Conservation (phyloP, 345 rosid species). For the Eucalyptus polybractea region DNA sequence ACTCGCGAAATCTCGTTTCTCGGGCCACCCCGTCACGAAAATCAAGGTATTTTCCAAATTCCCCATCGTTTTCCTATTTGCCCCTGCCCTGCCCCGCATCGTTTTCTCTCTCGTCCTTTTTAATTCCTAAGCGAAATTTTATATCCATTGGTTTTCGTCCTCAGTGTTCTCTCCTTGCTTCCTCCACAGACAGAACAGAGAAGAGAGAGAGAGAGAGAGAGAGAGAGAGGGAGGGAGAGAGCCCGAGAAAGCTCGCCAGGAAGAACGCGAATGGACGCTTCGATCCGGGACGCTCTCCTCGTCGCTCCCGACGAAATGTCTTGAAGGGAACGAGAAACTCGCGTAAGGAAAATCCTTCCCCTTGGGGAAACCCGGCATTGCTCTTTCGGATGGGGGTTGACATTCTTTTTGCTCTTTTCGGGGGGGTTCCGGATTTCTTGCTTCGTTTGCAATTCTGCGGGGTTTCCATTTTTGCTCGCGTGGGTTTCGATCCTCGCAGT, state of each 20-base stretch:
- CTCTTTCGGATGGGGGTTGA: background rate
- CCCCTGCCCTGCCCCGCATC: background rate
- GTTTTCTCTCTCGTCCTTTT: background rate
- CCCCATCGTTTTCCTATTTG: constrained; percentile 1
- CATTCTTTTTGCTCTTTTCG: background rate
- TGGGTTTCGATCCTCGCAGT: constrained; percentile 1
- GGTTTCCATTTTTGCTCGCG: background rate
- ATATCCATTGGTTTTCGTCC: background rate
- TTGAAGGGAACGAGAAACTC: background rate
- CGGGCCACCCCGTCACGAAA: constrained; percentile 43
- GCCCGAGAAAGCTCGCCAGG: background rate
- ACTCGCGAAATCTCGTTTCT: constrained; percentile 25
- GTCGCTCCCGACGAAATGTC: background rate
- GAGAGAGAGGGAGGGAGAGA: too few relatives aligned
- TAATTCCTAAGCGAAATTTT: background rate
- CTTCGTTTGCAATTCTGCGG: constrained; percentile 25
- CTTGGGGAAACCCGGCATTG: background rate
- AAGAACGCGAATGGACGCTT: background rate
- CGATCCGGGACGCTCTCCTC: background rate
- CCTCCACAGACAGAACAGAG: background rate
- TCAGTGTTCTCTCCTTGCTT: background rate
- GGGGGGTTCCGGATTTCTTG: background rate
- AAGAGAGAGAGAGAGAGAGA: background rate
- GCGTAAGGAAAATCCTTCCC: background rate
- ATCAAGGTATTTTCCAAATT: constrained; percentile 14